phyloP scores from a whole-genome alignment of 148 eudicot species.

The Dysphania ambrosioides region DNA sequence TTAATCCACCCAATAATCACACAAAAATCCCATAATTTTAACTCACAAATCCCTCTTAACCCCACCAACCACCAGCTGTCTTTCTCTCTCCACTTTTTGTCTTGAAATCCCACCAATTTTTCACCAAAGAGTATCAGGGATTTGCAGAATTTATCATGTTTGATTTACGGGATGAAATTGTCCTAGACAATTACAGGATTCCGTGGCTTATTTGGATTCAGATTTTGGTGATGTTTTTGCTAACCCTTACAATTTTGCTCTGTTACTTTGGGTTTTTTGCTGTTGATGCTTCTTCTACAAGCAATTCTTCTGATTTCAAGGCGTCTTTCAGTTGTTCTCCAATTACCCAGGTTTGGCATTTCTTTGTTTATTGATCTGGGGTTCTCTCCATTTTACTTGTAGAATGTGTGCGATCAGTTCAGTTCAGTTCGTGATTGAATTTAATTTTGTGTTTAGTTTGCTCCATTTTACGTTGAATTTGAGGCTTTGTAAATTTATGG shows the following conservation, averaged over 20 bases:
- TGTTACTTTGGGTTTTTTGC: conserved; percentile 26
- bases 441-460: too few relatives aligned
- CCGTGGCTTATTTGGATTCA: conserved; percentile 40
- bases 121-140: neutral
- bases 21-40: neutral
- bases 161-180: conserved; percentile 29
- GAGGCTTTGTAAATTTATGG: neutral
- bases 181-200: conserved; percentile 20
- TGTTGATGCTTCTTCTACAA: conserved; percentile 22
- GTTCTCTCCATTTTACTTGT: neutral
- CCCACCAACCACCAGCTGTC: conserved; percentile 5
- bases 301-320: conserved; percentile 6
- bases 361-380: neutral
- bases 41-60: neutral
- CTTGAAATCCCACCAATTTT: neutral
- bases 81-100: neutral
- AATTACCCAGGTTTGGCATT: conserved; percentile 26
- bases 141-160: conserved; percentile 25
- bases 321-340: neutral
- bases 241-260: conserved; percentile 25
- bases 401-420: neutral
- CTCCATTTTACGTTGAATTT: too few relatives aligned
- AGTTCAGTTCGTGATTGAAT: too few relatives aligned
- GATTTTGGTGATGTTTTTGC: conserved; percentile 26
- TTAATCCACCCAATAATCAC: too few relatives aligned